Evolutionary conservation across 441 rosid genomes (phyloP).

Genomic region (Syzygium syzygioides): DNA sequence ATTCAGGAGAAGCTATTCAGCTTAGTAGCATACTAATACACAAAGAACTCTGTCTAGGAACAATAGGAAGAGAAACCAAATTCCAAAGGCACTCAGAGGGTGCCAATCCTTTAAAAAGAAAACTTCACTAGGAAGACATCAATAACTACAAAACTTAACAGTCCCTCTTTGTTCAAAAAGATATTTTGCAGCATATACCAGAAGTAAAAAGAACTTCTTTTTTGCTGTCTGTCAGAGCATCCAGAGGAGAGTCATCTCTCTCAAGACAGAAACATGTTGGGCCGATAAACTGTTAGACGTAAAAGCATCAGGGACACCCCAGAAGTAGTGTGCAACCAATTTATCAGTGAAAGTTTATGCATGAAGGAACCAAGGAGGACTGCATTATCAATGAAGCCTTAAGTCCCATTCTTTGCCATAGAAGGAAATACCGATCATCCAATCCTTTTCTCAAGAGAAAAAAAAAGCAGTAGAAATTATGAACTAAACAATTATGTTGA

Average conservation of each 20-base stretch:
- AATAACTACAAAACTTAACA: background rate
- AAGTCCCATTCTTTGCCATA: background rate
- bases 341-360: background rate
- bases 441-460: background rate
- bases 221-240: background rate
- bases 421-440: background rate
- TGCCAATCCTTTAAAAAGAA: too few species aligned
- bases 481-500: background rate
- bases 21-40: background rate
- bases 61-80: background rate
- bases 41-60: background rate
- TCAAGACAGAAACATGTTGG: background rate
- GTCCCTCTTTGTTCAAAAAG: background rate
- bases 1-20: background rate
- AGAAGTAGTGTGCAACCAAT: background rate
- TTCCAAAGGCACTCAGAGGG: background rate
- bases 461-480: background rate
- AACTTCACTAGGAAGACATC: background rate
- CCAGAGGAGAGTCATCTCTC: background rate
- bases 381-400: background rate
- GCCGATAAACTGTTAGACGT: background rate
- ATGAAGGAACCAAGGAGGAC: background rate
- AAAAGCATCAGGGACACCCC: background rate
- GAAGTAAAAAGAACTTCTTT: background rate
- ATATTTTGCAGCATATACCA: rapidly evolving